Percentiles rank a stretch among this genome's conserved stretches.
Evolutionary conservation across 345 rosid genomes (phyloP).

Genomic region (Populus deltoides): DNA sequence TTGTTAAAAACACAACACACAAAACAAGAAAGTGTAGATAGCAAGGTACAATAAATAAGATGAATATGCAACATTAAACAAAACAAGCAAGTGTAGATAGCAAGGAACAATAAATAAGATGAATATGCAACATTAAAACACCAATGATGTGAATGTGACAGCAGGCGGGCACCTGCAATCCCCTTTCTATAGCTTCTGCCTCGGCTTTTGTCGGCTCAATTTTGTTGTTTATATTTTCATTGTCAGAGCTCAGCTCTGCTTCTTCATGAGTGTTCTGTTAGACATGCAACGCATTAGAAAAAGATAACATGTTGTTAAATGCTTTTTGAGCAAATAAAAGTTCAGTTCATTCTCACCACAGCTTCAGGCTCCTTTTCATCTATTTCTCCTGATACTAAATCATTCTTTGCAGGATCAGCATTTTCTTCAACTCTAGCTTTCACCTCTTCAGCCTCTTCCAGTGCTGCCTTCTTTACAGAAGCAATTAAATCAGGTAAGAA

Average conservation of each 20-base stretch:
- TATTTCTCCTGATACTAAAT: constrained; percentile 36
- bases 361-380: constrained; percentile 42
- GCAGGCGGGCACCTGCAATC: constrained; percentile 67
- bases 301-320: constrained; percentile 5
- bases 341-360: constrained; percentile 48
- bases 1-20: constrained; percentile 11
- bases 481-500: constrained; percentile 66
- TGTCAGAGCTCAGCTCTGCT: constrained; percentile 64
- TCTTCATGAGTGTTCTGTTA: constrained; percentile 63
- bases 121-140: not conserved
- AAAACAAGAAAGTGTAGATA: not conserved
- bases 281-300: constrained; percentile 30
- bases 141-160: not conserved
- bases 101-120: not conserved
- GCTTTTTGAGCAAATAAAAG: constrained; percentile 5
- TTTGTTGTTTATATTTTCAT: constrained; percentile 49
- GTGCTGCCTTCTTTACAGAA: constrained; percentile 68
- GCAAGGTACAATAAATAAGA: not conserved
- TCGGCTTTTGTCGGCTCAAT: constrained; percentile 96
- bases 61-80: not conserved
- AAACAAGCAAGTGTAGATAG: not conserved
- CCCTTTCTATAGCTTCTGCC: constrained; percentile 86
- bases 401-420: constrained; percentile 26
- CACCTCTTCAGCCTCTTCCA: constrained; percentile 74
- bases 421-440: constrained; percentile 55